These are phyloP conservation scores for Raddia distichophylla DNA, from an alignment of 176 grass and related monocot species.

Conservation along the genomic window DNA sequence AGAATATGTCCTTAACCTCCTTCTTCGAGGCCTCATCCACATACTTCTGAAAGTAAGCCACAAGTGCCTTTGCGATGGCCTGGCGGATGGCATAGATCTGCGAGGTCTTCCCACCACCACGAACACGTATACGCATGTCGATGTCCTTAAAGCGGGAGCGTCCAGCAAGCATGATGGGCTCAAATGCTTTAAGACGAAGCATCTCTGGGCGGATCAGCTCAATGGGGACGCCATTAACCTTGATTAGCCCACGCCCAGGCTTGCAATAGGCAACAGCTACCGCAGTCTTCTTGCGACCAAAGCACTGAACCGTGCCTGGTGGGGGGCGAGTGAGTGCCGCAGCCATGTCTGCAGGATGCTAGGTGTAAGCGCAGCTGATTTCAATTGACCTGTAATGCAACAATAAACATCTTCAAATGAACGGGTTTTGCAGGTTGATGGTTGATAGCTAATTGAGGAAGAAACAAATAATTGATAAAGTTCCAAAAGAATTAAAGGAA, in stretches of 20 bases:
- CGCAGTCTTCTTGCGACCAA: conserved; percentile 78
- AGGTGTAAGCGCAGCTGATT: background rate
- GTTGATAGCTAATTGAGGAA: background rate
- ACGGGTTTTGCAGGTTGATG: background rate
- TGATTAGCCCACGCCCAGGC: conserved; percentile 73
- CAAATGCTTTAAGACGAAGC: conserved; percentile 73
- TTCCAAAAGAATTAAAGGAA: background rate
- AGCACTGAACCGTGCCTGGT: conserved; percentile 64
- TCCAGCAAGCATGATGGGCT: conserved; percentile 71
- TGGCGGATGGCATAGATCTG: conserved; percentile 87
- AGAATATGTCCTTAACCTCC: conserved; percentile 30
- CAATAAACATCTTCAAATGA: background rate
- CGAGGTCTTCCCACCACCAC: conserved; percentile 76
- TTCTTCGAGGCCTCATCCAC: conserved; percentile 65
- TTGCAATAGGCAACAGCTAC: conserved; percentile 72
- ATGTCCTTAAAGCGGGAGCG: conserved; percentile 62
- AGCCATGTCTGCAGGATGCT: conserved; percentile 19
- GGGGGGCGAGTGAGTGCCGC: conserved; percentile 35
- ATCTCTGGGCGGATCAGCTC: conserved; percentile 78
- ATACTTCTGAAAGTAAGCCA: conserved; percentile 77
- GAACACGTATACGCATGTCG: conserved; percentile 78
- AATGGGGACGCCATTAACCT: conserved; percentile 78
- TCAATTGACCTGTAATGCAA: background rate
- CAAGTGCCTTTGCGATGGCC: conserved; percentile 74
- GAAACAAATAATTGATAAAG: background rate